Percentiles rank a stretch among this genome's conserved stretches.
Evolutionary conservation across 371 early-diverging fungal species (phyloP).

Genomic region (Nematocida sp.): DNA sequence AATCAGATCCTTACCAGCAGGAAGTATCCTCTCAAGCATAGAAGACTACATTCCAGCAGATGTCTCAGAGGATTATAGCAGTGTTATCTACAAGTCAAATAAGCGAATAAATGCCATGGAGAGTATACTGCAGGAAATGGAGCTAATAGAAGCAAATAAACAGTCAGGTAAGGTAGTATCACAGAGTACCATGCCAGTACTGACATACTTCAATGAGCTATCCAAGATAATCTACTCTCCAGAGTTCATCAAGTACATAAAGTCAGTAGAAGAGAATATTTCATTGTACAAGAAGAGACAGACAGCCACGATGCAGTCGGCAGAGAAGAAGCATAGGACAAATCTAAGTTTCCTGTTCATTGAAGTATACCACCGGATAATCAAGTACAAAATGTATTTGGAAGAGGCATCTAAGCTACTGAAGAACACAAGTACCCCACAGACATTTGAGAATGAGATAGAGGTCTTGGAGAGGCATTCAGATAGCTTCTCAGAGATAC

Average conservation of each 20-base stretch:
- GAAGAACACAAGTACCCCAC: background rate
- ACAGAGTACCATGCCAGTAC: background rate
- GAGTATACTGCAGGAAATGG: background rate
- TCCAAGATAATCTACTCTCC: constrained; percentile 8
- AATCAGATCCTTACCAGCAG: background rate
- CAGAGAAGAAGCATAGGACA: constrained; percentile 12
- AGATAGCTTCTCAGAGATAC: constrained; percentile 1
- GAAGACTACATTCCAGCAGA: constrained; percentile 7
- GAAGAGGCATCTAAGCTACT: constrained; percentile 17
- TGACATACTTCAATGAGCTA: constrained; percentile 20
- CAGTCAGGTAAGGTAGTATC: background rate
- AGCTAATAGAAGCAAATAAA: background rate
- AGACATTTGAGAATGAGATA: background rate
- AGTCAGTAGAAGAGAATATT: constrained; percentile 32
- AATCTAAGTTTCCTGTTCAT: constrained; percentile 21
- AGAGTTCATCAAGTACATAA: constrained; percentile 29
- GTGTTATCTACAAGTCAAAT: background rate
- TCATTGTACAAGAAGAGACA: constrained; percentile 11
- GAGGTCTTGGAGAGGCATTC: background rate
- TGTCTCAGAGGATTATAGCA: background rate
- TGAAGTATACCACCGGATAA: constrained; percentile 33
- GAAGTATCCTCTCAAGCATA: background rate
- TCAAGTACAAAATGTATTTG: constrained; percentile 39
- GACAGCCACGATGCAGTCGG: constrained; percentile 12
- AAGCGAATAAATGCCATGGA: background rate